Conservation (phyloP, 805 yeast genomes). For the Clavispora carvajalis region DNA sequence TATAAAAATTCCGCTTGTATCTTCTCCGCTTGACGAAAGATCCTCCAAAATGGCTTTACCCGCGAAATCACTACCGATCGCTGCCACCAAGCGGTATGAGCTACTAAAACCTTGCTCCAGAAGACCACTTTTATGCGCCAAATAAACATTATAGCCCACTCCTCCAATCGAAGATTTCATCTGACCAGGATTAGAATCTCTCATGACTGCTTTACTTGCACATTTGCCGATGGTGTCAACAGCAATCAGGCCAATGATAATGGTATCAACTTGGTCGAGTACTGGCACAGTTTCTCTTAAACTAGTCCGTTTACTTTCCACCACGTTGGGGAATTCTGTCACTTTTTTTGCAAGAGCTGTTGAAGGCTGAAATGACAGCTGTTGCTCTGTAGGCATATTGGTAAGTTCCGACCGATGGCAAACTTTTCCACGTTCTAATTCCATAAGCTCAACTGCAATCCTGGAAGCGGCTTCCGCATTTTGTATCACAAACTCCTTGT, state of each 20-base stretch:
- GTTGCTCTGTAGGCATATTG: slow-evolving; percentile 1
- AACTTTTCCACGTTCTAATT: slow-evolving; percentile 15
- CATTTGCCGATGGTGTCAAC: slow-evolving; percentile 62
- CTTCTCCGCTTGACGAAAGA: slow-evolving; percentile 22
- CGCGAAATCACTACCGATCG: slow-evolving; percentile 55
- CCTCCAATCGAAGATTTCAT: slow-evolving; percentile 66
- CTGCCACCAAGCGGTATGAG: slow-evolving; percentile 45
- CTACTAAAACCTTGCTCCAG: slow-evolving; percentile 9
- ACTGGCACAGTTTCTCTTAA: neutral
- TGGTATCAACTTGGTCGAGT: slow-evolving; percentile 19
- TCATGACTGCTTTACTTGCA: slow-evolving; percentile 18
- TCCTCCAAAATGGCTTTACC: slow-evolving; percentile 38
- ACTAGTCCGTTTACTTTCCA: too few species aligned
- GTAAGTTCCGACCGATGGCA: neutral
- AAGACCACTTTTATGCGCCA: slow-evolving; percentile 42
- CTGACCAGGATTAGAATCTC: slow-evolving; percentile 73
- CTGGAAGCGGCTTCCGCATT: slow-evolving; percentile 66
- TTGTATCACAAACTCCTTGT: slow-evolving; percentile 69
- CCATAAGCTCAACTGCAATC: slow-evolving; percentile 53
- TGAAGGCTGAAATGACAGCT: slow-evolving; percentile 3
- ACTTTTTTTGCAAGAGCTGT: neutral
- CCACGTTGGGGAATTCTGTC: neutral
- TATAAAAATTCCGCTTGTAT: slow-evolving; percentile 37
- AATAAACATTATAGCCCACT: slow-evolving; percentile 73
- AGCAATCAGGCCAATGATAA: slow-evolving; percentile 73